Base-by-base conservation (phyloP, 2,329 filamentous ascomycete species). In the Penicillium sclerotigenum region DNA sequence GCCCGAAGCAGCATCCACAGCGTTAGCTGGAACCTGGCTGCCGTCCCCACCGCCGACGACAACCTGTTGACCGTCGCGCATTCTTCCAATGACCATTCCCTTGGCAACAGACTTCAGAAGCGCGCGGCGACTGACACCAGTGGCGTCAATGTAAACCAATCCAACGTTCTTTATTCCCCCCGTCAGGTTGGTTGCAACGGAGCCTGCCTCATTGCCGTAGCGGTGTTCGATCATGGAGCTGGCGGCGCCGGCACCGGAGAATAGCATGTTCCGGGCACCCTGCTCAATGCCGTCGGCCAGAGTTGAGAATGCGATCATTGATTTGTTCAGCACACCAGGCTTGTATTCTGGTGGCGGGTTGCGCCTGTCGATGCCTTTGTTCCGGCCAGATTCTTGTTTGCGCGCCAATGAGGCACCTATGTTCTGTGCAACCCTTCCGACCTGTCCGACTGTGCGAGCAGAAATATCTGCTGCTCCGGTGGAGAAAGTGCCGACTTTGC, bases 81-180 rank as follows among this genome's bases (percentile, higher is more conserved):
- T 79, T 36, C 72, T 74, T 22, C 78, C 79, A 34, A 80, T 75
- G 3, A 80, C 75, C 94, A 99, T 97, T 38, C 94, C 91, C 79
- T 96, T 97, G 20, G 92, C 94, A 1, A 97, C 94, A 40, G 88
- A 90, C 80, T 97, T 99, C 70, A 99, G 83, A 41, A 99, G 85
- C 0, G 94, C 94, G 59, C 87, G 85, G 40, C 94, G 83, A 53
- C 90, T 96, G 1, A 99, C 94, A 34, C 94, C 94, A 0, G 92
- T 88, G 1, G 95, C 93, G 66, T 99, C 94, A 58, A 99, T 96
- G 71, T 99, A 99, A 31, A 99, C 94, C 28, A 99, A 81, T 6
- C 92, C 94, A 8, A 97, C 94, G 63, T 97, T 99, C 81, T 94
- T 96, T 67, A 97, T 87, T 24, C 92, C 93, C 5, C 90, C 87